Conservation (phyloP, 2,329 filamentous ascomycete species). For the Sclerotinia glacialis region DNA sequence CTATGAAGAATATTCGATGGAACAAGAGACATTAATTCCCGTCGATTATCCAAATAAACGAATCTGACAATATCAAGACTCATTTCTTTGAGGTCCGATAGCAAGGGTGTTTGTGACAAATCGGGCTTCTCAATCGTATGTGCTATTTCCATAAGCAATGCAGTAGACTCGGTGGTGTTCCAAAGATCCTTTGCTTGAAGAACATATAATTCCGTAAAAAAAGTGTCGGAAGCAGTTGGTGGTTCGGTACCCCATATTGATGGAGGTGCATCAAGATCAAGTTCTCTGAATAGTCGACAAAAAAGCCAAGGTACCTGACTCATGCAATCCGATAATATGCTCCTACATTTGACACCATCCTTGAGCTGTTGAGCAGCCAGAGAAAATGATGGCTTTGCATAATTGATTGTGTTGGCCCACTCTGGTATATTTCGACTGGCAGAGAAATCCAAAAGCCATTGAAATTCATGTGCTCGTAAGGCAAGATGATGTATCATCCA, state of each 20-base stretch:
- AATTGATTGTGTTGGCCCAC: slow-evolving; percentile 50
- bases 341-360: slow-evolving; percentile 62
- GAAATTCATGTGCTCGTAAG: slow-evolving; percentile 72
- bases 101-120: slow-evolving; percentile 21
- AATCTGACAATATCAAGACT: slow-evolving; percentile 38
- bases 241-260: slow-evolving; percentile 79
- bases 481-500: slow-evolving; percentile 82
- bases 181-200: slow-evolving; percentile 66
- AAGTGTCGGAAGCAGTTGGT: slow-evolving; percentile 48
- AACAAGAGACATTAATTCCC: slow-evolving; percentile 37
- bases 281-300: slow-evolving; percentile 71
- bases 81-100: slow-evolving; percentile 31
- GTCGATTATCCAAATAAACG: slow-evolving; percentile 39
- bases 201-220: slow-evolving; percentile 65
- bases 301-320: slow-evolving; percentile 80
- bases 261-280: slow-evolving; percentile 75
- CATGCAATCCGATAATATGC: slow-evolving; percentile 65
- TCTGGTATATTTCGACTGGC: slow-evolving; percentile 48
- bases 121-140: slow-evolving; percentile 42
- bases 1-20: slow-evolving; percentile 36
- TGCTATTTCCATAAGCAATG: slow-evolving; percentile 61
- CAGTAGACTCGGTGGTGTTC: slow-evolving; percentile 65
- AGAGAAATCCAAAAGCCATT: slow-evolving; percentile 71
- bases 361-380: slow-evolving; percentile 73
- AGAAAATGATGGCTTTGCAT: slow-evolving; percentile 73